Base-by-base conservation (phyloP, 2,329 filamentous ascomycete genomes). In the Pyrenochaeta sp. region DNA sequence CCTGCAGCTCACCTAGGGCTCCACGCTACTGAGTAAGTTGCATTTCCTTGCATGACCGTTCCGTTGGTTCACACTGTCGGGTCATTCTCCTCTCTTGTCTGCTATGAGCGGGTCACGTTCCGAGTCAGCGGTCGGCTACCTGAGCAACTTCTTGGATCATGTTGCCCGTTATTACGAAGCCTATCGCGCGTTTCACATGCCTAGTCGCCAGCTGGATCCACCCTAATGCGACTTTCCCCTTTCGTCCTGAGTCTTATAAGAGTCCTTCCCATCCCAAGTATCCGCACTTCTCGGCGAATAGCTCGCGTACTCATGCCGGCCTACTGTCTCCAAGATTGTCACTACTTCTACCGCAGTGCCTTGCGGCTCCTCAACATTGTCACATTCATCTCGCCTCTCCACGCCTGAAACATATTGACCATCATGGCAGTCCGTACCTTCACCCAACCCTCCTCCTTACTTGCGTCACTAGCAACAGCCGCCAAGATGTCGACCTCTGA, bases 311-410 rank as follows among this genome's bases (percentile, higher is more conserved):
- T 59, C 64, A 96, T 96, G 91, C 91, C 91, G 83, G 79, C 85
- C 71, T 94, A 92, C 79, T 96, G 84, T 79, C 83, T 91, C 56
- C 90, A 95, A 84, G 91, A 96, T 79, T 96, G 91, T 74, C 92
- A 96, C 78, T 96, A 96, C 81, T 96, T 96, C 81, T 95, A 91
- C 83, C 91, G 91, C 83, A 96, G 90, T 79, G 91, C 91, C 75
- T 82, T 96, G 81, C 91, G 91, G 83, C 89, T 93, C 75, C 83
- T 96, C 70, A 94, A 91, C 74, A 88, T 96, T 71, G 86, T 88
- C 80, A 96, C 91, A 70, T 86, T 82, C 72, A 87, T 96, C 78
- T 92, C 90, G 66, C 89, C 90, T 68, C 82, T 92, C 53, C 92
- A 92, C 82, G 85, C 84, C 79, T 92, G 83, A 69, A 61, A 72